Evolutionary conservation across 2,329 filamentous ascomycete genomes (phyloP), one percentile per base, ranked within the genome.

Genomic region (Fusarium irregulare): DNA sequence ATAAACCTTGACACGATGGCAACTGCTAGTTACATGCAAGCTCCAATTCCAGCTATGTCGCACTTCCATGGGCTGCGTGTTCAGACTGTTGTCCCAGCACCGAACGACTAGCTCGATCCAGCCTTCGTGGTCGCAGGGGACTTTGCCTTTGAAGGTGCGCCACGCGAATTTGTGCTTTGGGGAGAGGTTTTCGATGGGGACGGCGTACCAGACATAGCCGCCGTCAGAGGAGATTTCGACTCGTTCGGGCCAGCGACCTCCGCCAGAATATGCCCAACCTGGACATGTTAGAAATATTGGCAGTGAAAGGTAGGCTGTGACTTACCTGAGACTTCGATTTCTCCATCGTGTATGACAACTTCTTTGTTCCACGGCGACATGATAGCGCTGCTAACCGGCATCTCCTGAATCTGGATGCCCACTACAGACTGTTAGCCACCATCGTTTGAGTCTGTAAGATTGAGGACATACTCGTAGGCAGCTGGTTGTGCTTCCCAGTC

Each of bases 401-500:
- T 92, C 42, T 92, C 90, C 73, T 92, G 90, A 72, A 91, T 92
- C 66, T 86, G 86, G 65, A 90, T 89, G 0, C 88, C 89, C 60
- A 62, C 59, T 62, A 1, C 2, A 14, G 21, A 21, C 21, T 21
- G 21, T 21, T 21, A 21, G 21, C 21, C 21, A 21, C 21, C 21
- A 21, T 21, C 21, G 21, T 21, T 21, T 21, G 21, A 21, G 21
- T 21, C 21, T 21, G 21, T 21, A 21, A 21, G 21, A 21, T 21
- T 21, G 4, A 4, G 4, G 21, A 21, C 21, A 21, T 21, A 21
- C 88, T 87, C 18, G 81, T 87, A 69, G 86, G 85, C 7, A 79
- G 80, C 14, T 84, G 81, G 66, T 92, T 92, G 67, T 92, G 88
- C 78, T 92, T 92, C 7, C 89, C 90, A 2, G 88, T 80, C 76